Conservation (phyloP, 441 rosid genomes). For the Macaranga tanarius region DNA sequence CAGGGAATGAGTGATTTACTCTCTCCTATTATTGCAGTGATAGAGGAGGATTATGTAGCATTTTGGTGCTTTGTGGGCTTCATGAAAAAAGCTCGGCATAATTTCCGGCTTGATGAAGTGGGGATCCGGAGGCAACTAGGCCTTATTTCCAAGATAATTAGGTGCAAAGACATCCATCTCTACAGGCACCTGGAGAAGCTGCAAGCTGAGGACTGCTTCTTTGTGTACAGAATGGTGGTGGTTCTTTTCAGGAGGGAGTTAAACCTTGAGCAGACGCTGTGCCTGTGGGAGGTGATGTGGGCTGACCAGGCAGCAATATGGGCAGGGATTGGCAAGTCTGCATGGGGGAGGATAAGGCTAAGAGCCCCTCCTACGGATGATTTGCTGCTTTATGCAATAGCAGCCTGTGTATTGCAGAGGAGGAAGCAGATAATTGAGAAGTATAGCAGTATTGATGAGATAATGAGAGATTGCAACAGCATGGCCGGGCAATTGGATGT, state of each 20-base stretch:
- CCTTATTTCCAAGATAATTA: constrained; percentile 75
- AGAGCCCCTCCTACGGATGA: constrained; percentile 90
- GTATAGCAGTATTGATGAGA: constrained; percentile 89
- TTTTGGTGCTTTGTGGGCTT: constrained; percentile 92
- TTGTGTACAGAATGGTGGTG: constrained; percentile 94
- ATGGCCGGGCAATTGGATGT: constrained; percentile 88
- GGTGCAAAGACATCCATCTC: constrained; percentile 66
- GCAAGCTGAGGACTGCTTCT: constrained; percentile 86
- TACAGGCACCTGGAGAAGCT: constrained; percentile 85
- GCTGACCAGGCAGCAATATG: constrained; percentile 90
- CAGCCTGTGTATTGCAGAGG: constrained; percentile 89
- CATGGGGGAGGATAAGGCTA: constrained; percentile 72
- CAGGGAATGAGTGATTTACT: constrained; percentile 96
- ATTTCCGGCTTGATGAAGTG: constrained; percentile 84
- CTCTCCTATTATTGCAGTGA: constrained; percentile 65
- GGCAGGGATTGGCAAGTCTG: constrained; percentile 66
- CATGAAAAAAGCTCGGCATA: constrained; percentile 89
- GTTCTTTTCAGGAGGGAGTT: constrained; percentile 86
- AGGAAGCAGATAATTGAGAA: constrained; percentile 81
- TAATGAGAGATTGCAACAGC: constrained; percentile 84
- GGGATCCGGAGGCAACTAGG: constrained; percentile 81
- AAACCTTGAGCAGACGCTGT: constrained; percentile 70
- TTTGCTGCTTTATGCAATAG: constrained; percentile 82
- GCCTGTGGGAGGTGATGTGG: constrained; percentile 98
- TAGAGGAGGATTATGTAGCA: constrained; percentile 69